These are phyloP conservation scores for Mortierella hygrophila DNA, from an alignment of 192 early-diverging fungal genomes.

Conservation along the genomic window DNA sequence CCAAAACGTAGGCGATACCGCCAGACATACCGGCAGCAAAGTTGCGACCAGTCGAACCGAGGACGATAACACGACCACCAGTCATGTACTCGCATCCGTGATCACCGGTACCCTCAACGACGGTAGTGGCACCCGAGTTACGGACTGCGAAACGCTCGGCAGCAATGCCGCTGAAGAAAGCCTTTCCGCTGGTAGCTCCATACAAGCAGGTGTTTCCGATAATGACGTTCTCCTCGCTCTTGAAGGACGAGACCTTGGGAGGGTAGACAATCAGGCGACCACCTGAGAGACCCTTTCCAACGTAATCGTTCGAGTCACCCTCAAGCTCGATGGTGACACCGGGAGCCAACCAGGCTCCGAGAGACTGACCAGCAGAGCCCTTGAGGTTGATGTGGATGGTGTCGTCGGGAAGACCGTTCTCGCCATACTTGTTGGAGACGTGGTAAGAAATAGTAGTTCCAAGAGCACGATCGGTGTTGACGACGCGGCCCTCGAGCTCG, in stretches of 20 bases:
- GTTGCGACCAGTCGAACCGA: constrained; percentile 93
- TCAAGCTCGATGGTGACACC: constrained; percentile 94
- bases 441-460: constrained; percentile 95
- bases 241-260: constrained; percentile 83
- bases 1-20: constrained; percentile 95
- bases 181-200: constrained; percentile 93
- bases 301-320: constrained; percentile 99
- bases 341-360: constrained; percentile 93
- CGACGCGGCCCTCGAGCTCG: constrained; percentile 72
- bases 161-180: constrained; percentile 94
- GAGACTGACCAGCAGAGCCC: constrained; percentile 96
- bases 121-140: constrained; percentile 97
- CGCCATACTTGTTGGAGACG: constrained; percentile 82
- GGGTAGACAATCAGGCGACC: constrained; percentile 92
- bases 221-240: constrained; percentile 90
- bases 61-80: constrained; percentile 91
- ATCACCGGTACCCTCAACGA: constrained; percentile 97
- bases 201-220: constrained; percentile 98
- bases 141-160: constrained; percentile 98
- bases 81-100: constrained; percentile 99
- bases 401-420: constrained; percentile 85
- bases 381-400: constrained; percentile 89
- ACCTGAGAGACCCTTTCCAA: constrained; percentile 98
- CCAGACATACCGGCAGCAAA: constrained; percentile 99
- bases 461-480: constrained; percentile 96